These are phyloP conservation scores for Gossypium rotundifolium DNA, from an alignment of 345 rosid species.

Conservation along the genomic window DNA sequence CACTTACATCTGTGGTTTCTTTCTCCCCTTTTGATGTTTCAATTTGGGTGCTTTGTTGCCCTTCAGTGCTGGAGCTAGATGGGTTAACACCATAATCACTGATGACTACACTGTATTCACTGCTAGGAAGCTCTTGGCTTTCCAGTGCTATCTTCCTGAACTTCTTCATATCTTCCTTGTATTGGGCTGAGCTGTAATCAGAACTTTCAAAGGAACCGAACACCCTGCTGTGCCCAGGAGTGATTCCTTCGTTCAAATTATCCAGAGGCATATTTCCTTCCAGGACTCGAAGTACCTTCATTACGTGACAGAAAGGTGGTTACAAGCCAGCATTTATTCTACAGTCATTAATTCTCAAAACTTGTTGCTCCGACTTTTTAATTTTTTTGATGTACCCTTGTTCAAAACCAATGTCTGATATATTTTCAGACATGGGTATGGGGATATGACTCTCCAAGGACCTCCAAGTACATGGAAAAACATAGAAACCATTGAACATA, in stretches of 20 bases:
- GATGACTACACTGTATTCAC: conserved; percentile 47
- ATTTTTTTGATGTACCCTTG: not conserved
- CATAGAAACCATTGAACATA: not conserved
- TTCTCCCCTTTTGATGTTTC: conserved; percentile 27
- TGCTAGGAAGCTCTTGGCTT: conserved; percentile 48
- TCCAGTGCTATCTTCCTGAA: conserved; percentile 66
- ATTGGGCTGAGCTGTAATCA: conserved; percentile 58
- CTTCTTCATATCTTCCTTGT: conserved; percentile 60
- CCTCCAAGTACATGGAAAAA: not conserved
- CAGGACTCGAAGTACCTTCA: conserved; percentile 74
- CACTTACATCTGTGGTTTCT: conserved; percentile 9
- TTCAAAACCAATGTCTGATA: not conserved
- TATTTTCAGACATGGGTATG: not conserved
- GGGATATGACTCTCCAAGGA: not conserved
- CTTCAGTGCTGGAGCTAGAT: conserved; percentile 64
- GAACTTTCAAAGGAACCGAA: conserved; percentile 46
- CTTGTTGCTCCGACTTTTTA: not conserved
- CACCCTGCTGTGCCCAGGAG: conserved; percentile 42
- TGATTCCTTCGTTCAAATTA: conserved; percentile 53
- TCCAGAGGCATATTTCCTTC: conserved; percentile 65
- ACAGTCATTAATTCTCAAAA: not conserved
- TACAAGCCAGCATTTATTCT: not conserved
- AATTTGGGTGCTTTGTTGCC: conserved; percentile 33
- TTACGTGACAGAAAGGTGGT: conserved; percentile 1
- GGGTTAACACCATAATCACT: conserved; percentile 45